phyloP scores from a whole-genome alignment of 139 green algal species.

The Coccomyxa sp. region DNA sequence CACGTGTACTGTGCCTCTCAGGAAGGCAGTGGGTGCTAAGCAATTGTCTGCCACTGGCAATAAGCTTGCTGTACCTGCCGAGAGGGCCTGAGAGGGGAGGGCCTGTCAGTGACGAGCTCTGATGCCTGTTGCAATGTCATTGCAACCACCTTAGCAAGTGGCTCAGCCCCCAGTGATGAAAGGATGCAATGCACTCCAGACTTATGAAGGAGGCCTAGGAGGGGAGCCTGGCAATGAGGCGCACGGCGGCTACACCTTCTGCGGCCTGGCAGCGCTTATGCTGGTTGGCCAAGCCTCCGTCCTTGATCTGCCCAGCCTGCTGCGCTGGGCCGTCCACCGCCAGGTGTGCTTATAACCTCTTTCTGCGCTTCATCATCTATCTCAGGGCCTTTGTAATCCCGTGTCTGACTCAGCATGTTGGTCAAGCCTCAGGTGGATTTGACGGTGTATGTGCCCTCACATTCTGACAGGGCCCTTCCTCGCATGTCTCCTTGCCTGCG shows the following conservation, averaged over 20 bases:
- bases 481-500: too few relatives aligned
- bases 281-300: constrained; percentile 45
- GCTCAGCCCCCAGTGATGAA: not conserved
- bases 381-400: too few relatives aligned
- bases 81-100: not conserved
- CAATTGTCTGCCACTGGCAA: not conserved
- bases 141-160: not conserved
- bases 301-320: constrained; percentile 65
- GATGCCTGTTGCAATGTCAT: not conserved
- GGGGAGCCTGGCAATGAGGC: constrained; percentile 96
- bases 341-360: too few relatives aligned
- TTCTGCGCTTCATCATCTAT: too few relatives aligned
- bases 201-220: constrained; percentile 88
- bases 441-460: too few relatives aligned
- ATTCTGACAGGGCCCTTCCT: too few relatives aligned
- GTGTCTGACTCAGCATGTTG: too few relatives aligned
- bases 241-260: constrained; percentile 98
- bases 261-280: constrained; percentile 75
- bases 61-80: not conserved
- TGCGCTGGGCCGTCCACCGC: constrained; percentile 61
- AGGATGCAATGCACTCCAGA: constrained; percentile 42
- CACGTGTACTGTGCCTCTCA: not conserved
- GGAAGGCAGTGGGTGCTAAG: not conserved
- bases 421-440: too few relatives aligned
- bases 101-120: not conserved